Evolutionary conservation across 305 asterid species (phyloP).

Genomic region (Petunia hybrid): DNA sequence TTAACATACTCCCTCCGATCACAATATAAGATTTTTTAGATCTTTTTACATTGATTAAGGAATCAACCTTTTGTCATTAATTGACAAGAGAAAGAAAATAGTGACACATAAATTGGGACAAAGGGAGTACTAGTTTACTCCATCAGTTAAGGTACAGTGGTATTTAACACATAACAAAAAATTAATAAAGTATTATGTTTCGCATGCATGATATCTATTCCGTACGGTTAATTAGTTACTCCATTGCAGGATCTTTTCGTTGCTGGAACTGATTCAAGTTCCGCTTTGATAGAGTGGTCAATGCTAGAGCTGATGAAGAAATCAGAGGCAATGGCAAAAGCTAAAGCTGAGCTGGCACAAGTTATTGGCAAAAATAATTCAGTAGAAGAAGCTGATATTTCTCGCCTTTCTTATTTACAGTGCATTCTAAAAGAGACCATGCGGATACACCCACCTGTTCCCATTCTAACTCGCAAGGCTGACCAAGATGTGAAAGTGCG

Average conservation of each 20-base stretch:
- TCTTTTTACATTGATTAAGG: too few relatives aligned
- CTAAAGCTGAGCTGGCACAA: constrained; percentile 28
- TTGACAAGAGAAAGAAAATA: too few relatives aligned
- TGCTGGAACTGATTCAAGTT: neutral
- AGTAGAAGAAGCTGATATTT: constrained; percentile 1
- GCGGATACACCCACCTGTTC: constrained; percentile 16
- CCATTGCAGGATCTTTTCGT: constrained; percentile 6
- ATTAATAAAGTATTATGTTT: too few relatives aligned
- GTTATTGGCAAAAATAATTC: constrained; percentile 10
- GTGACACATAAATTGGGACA: too few relatives aligned
- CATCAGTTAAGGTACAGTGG: too few relatives aligned
- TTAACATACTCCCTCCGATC: too few relatives aligned
- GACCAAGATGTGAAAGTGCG: constrained; percentile 12
- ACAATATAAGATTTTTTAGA: too few relatives aligned
- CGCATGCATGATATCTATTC: too few relatives aligned
- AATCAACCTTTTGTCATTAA: too few relatives aligned
- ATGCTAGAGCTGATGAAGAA: constrained; percentile 23
- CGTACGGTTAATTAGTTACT: too few relatives aligned
- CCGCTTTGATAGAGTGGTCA: neutral
- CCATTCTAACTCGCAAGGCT: constrained; percentile 2
- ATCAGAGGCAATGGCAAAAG: constrained; percentile 23
- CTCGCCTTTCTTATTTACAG: constrained; percentile 31
- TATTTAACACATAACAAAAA: too few relatives aligned
- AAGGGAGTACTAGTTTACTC: too few relatives aligned
- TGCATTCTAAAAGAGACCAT: constrained; percentile 11